Evolutionary conservation across 192 early-diverging fungal genomes (phyloP), one percentile per base, ranked within the genome.

Genomic region (Coemansia sp.): DNA sequence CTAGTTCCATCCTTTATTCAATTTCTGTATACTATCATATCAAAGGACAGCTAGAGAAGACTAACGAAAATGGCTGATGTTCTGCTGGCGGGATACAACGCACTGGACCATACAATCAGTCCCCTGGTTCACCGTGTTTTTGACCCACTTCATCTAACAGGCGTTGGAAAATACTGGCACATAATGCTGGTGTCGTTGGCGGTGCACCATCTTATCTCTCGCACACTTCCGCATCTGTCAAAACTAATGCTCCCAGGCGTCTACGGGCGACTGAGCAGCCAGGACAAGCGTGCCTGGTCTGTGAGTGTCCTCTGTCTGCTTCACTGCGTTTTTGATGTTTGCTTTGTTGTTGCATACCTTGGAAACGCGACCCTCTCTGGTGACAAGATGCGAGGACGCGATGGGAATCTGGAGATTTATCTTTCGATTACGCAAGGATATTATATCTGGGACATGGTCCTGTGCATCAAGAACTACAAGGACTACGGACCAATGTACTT

Each of bases 381-480:
- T 4, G 57, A 82, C 56, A 69, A 64, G 53, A 82, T 82, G 74
- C 64, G 67, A n/a, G 79, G 79, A 2, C 70, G 43, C 54, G 60
- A 66, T 58, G 13, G 7, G 44, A 38, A 61, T 10, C 74, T 82
- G 37, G 79, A 82, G 63, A 58, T 41, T 7, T 71, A 68, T 13
- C 50, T 82, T 46, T 67, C 79, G 7, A 49, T 69, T 7, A 61
- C 67, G 8, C 19, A 64, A 51, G 79, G 79, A 22, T 82, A 82
- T 68, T 82, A 82, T 22, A 41, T 71, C 38, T 82, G 79, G 79
- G 79, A 82, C 42, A 40, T 82, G 64, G 44, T 64, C 0, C 22
- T 76, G 7, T 82, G 79, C 43, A 22, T 76, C 5, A 16, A 14
- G 16, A 59, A 82, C 71, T 76, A 61, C 48, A 59, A 40, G 13